A percentile compares a stretch with the other conserved stretches of the same genome.
These are phyloP conservation scores for Penstemon eatonii DNA, from an alignment of 257 asterid species.

Conservation along the genomic window DNA sequence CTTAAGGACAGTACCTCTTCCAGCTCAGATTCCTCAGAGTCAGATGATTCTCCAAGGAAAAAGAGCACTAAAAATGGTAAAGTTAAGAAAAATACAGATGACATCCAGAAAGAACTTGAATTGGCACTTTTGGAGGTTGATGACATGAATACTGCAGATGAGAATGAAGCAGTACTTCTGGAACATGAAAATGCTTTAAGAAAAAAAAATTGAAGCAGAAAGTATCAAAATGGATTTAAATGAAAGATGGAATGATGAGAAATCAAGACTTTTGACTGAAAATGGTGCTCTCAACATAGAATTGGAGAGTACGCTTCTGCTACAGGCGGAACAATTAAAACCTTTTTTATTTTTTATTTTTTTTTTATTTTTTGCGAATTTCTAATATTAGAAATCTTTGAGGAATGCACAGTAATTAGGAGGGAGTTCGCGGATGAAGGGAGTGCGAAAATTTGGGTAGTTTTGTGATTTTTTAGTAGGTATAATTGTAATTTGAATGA, in stretches of 20 bases:
- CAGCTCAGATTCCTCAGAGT: constrained; percentile 80
- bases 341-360: constrained; percentile 32
- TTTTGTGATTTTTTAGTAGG: no score
- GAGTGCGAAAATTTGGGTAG: no score
- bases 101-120: constrained; percentile 50
- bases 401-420: no score
- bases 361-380: no score
- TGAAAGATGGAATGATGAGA: constrained; percentile 43
- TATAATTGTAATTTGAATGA: no score
- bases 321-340: constrained; percentile 40
- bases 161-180: constrained; percentile 51
- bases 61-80: constrained; percentile 58
- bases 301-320: constrained; percentile 37
- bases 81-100: constrained; percentile 34
- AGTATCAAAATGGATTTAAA: constrained; percentile 40
- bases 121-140: constrained; percentile 58
- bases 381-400: no score
- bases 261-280: constrained; percentile 42
- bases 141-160: constrained; percentile 51
- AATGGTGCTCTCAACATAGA: constrained; percentile 42
- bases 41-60: constrained; percentile 48
- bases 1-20: constrained; percentile 69
- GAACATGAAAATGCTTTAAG: constrained; percentile 42
- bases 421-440: no score
- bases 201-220: constrained; percentile 54